phyloP scores from a whole-genome alignment of 2,329 filamentous ascomycete genomes.

The Exophiala sp. region DNA sequence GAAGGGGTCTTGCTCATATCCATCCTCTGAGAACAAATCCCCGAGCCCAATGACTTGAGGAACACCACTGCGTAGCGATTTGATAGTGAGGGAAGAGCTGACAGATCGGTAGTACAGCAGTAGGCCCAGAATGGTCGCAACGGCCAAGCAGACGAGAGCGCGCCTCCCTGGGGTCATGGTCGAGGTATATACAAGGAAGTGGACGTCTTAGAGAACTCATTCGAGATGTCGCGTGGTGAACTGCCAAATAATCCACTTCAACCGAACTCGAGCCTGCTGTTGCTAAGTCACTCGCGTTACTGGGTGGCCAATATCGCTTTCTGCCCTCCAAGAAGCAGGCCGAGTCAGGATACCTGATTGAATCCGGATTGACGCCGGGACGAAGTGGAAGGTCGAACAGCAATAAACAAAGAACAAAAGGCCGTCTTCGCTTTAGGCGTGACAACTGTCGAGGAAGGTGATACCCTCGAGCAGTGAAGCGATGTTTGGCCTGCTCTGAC shows the following conservation, averaged over 20 bases:
- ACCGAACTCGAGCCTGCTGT: background rate
- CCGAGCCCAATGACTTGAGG: constrained; percentile 39
- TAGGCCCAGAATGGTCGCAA: constrained; percentile 10
- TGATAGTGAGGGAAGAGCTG: constrained; percentile 14
- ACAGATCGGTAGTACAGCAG: constrained; percentile 16
- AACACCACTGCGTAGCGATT: constrained; percentile 15
- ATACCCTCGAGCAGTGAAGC: too few relatives aligned
- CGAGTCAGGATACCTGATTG: too few relatives aligned
- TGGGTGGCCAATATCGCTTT: too few relatives aligned
- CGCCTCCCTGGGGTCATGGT: constrained; percentile 20
- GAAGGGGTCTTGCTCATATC: constrained; percentile 1
- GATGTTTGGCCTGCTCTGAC: too few relatives aligned
- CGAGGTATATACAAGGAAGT: constrained; percentile 9
- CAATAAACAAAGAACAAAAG: too few relatives aligned
- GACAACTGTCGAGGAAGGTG: too few relatives aligned
- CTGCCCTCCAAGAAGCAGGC: too few relatives aligned
- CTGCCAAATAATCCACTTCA: background rate
- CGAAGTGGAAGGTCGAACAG: too few relatives aligned
- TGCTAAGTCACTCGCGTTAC: too few relatives aligned
- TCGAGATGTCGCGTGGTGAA: background rate
- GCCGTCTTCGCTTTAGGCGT: too few relatives aligned
- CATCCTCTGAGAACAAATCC: constrained; percentile 26
- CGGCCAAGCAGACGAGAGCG: constrained; percentile 11
- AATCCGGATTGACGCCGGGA: too few relatives aligned
- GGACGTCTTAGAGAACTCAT: constrained; percentile 12